Conservation (phyloP, 2,329 filamentous ascomycete species). For the Aspergillus viridinutans region DNA sequence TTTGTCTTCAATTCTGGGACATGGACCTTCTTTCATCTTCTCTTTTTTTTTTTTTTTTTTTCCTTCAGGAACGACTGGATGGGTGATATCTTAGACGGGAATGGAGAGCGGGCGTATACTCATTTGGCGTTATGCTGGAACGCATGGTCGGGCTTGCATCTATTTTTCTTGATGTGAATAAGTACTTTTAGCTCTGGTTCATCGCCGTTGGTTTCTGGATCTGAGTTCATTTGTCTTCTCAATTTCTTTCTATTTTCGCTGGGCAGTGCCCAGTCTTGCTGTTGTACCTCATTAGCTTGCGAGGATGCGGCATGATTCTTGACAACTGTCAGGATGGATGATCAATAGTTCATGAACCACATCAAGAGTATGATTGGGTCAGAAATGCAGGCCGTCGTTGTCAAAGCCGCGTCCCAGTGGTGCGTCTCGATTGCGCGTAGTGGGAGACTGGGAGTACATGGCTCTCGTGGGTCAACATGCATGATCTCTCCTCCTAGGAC, state of each 20-base stretch:
- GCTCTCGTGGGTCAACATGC: conserved; percentile 1
- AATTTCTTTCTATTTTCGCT: neutral
- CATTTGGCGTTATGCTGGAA: conserved; percentile 21
- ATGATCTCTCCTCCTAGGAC: neutral
- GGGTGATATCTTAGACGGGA: conserved; percentile 25
- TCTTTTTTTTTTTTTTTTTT: conserved; percentile 6
- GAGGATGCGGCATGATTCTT: neutral
- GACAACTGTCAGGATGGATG: neutral
- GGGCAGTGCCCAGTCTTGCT: neutral
- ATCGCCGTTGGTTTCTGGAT: neutral
- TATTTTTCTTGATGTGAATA: conserved; percentile 16
- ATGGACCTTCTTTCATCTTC: neutral
- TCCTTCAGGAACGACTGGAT: conserved; percentile 22
- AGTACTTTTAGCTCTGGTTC: neutral
- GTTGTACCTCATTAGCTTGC: neutral
- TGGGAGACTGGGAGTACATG: neutral
- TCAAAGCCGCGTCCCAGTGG: neutral
- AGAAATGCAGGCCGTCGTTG: neutral
- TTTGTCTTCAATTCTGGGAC: neutral
- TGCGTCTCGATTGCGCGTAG: neutral
- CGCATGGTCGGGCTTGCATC: conserved; percentile 20
- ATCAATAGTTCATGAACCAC: neutral
- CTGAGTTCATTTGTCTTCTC: neutral
- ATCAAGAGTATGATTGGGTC: neutral
- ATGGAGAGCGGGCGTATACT: conserved; percentile 24